Conservation (phyloP, 1,284 basidiomycete species). For the Sanghuangporus weigelae region DNA sequence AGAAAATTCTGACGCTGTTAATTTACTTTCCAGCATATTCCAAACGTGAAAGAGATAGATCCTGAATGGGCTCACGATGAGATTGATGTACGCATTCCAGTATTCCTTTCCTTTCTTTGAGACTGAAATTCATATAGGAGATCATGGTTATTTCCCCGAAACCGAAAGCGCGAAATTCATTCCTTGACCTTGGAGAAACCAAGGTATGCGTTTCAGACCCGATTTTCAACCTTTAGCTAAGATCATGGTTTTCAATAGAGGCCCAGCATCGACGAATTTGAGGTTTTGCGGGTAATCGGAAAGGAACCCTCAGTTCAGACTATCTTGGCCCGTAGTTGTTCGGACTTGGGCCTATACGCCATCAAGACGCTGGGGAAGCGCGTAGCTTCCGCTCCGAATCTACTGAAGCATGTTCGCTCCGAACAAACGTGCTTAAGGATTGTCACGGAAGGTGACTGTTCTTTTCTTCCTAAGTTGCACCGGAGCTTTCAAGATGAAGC, state of each 20-base stretch:
- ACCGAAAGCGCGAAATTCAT: constrained; percentile 19
- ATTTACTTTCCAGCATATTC: constrained; percentile 6
- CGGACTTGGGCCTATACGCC: constrained; percentile 39
- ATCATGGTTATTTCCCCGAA: constrained; percentile 24
- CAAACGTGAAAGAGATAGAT: constrained; percentile 20
- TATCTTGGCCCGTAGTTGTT: constrained; percentile 38
- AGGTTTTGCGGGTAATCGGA: constrained; percentile 49
- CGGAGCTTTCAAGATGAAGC: constrained; percentile 64
- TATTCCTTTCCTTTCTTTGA: background rate
- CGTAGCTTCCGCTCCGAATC: constrained; percentile 46
- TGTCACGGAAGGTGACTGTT: constrained; percentile 41
- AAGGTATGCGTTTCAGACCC: constrained; percentile 1
- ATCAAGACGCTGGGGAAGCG: constrained; percentile 61
- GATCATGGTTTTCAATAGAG: constrained; percentile 13
- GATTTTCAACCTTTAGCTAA: background rate
- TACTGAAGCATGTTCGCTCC: constrained; percentile 45
- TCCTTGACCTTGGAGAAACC: constrained; percentile 7
- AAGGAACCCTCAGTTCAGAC: constrained; percentile 54
- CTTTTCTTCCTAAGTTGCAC: constrained; percentile 57
- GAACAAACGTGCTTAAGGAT: constrained; percentile 62
- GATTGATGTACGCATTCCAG: constrained; percentile 23
- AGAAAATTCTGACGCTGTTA: background rate
- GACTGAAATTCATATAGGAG: constrained; percentile 16
- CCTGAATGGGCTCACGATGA: constrained; percentile 29
- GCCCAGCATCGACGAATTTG: constrained; percentile 45